Evolutionary conservation across 179 eudicot genomes (phyloP), one percentile per base, ranked within the genome.

Genomic region (Camellia oleifera): DNA sequence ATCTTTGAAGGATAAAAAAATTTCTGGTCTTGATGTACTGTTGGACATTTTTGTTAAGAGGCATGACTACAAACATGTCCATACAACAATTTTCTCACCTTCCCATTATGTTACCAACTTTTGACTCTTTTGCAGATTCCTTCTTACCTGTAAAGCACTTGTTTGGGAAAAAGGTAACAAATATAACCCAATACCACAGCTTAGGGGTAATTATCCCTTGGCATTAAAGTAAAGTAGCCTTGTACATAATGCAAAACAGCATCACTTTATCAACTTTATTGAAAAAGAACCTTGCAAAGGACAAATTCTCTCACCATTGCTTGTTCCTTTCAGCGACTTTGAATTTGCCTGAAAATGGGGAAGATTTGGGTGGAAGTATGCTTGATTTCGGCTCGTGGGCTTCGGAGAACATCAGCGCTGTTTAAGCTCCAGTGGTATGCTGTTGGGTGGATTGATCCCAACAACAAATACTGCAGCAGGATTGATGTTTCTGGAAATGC

Each of bases 381-480:
- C 87, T 73, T 93, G 57, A 87, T 92, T 7, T 92, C 97, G 3
- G 95, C 92, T 32, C 86, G 96, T 4, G 97, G 97, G 20, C 86
- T 94, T 14, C 83, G 89, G 54, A 89, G 91, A 5, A 81, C 84
- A 0, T 86, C 90, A 2, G 83, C 90, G 4, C 84, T 90, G 13
- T 89, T 87, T 82, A 94, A 94, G 91, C 91, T 80, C 75, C 98
- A 93, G 56, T 93, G 94, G 93, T 94, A 82, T 68, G 96, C 96
- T 6, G 92, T 93, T 53, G 98, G 94, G 61, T 94, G 98, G 98
- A 88, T 93, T 12, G 91, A 94, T 84, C 92, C 94, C 0, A 82
- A 79, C 70, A 76, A 86, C 85, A 93, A 94, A 78, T 93, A 91
- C 81, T 94, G 98, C 86, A 91, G 96, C 60, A 83, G 81, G 76